Evolutionary conservation across 179 eudicot species (phyloP), one percentile per base, ranked within the genome.

Genomic region (Beta macrorhiza): DNA sequence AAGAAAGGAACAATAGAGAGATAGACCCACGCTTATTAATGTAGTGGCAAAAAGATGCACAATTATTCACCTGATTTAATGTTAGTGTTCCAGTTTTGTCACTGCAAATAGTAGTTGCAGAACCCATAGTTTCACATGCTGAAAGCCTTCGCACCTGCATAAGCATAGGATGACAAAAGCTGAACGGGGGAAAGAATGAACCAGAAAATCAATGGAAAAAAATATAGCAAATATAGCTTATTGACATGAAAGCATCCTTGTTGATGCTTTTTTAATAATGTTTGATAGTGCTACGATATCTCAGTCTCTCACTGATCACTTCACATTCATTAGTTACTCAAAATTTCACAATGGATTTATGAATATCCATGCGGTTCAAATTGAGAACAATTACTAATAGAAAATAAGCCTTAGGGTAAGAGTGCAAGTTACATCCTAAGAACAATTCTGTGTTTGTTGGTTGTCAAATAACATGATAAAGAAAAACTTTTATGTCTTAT

Each of bases 71-170:
- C 97, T 95, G 92, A 85, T 93, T 95, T 83, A 95, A 75, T 76
- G 99, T 95, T 82, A 95, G 86, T 57, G 99, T 95, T 85, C 99
- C 99, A 71, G 99, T 95, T 89, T 95, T 95, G 70, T 95, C 99
- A 65, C 99, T 95, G 86, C 99, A 95, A 77, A 95, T 95, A 76
- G 99, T 95, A 74, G 99, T 95, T 53, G 99, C 97, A 84, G 99
- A 95, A 65, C 98, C 98, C 98, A 95, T 95, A 67, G 98, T 95
- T 87, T 95, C 98, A 86, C 98, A 95, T 78, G 99, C 98, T 81
- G 99, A 95, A 84, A 95, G 95, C 84, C 99, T 90, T 19, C 99
- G 93, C 65, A 95, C 98, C 98, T 95, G 92, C 79, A 83, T 29
- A 59, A 8, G 79, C 32, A 64, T 67, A 78, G 25, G 77, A 77